Evolutionary conservation across 768 basidiomycete genomes (phyloP).

Genomic region (Scleroderma bovista): DNA sequence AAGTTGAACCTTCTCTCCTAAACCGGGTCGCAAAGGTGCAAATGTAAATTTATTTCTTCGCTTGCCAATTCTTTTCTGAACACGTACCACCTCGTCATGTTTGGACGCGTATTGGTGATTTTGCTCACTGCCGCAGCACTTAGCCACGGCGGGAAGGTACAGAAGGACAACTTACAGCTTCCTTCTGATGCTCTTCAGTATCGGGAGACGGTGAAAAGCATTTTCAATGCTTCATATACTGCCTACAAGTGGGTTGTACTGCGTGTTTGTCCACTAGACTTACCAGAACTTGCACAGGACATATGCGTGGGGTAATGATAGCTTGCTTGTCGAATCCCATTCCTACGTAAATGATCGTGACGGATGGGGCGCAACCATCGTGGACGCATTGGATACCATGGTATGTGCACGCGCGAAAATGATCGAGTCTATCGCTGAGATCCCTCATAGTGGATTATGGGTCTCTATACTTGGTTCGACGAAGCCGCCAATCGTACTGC

Average conservation of each 20-base stretch:
- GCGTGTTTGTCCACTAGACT: background rate
- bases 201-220: conserved; percentile 37
- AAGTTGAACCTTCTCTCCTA: too few relatives aligned
- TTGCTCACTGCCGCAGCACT: conserved; percentile 4
- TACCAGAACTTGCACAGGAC: conserved; percentile 28
- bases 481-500: conserved; percentile 50
- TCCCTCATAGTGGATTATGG: conserved; percentile 50
- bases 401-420: conserved; percentile 21
- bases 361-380: conserved; percentile 56
- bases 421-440: background rate
- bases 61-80: too few relatives aligned
- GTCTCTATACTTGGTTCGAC: conserved; percentile 48
- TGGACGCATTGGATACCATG: conserved; percentile 60
- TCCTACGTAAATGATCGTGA: conserved; percentile 32
- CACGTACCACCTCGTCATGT: too few relatives aligned
- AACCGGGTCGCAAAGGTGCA: too few relatives aligned
- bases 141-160: conserved; percentile 30
- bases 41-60: too few relatives aligned
- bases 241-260: conserved; percentile 46
- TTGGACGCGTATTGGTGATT: background rate
- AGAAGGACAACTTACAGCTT: conserved; percentile 37
- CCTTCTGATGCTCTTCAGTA: conserved; percentile 36
- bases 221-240: conserved; percentile 48
- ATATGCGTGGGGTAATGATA: conserved; percentile 58
- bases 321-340: conserved; percentile 45